phyloP scores from a whole-genome alignment of 1,284 basidiomycete species.

The Papiliotrema flavescens region DNA sequence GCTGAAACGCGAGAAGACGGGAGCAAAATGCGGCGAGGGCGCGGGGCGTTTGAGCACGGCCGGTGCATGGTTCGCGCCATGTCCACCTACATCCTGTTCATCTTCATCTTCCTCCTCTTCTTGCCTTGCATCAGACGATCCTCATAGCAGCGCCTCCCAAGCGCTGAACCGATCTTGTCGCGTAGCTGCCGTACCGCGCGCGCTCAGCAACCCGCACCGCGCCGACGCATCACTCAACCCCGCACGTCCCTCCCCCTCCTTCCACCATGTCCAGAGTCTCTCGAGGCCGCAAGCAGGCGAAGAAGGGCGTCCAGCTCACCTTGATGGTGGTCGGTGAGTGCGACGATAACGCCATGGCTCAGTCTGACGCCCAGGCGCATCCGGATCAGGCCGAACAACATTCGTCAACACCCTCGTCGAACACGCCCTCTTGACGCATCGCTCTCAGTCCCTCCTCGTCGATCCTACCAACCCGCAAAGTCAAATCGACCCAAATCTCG shows the following conservation, averaged over 20 bases:
- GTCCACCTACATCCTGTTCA: too few species aligned
- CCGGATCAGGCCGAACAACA: constrained; percentile 92
- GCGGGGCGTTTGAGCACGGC: too few species aligned
- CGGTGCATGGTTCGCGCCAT: too few species aligned
- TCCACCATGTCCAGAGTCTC: constrained; percentile 61
- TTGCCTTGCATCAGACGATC: too few species aligned
- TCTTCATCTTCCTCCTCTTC: too few species aligned
- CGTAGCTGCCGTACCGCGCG: too few species aligned
- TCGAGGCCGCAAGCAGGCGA: constrained; percentile 82
- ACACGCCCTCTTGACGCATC: constrained; percentile 71
- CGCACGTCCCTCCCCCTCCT: neutral
- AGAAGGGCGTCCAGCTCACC: constrained; percentile 96
- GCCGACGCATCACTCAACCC: neutral
- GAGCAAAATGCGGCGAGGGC: too few species aligned
- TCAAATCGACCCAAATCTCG: constrained; percentile 63
- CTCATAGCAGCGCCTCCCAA: too few species aligned
- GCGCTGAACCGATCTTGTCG: too few species aligned
- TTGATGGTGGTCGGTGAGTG: constrained; percentile 83
- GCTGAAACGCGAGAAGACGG: too few species aligned
- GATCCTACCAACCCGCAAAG: constrained; percentile 64
- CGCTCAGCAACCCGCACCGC: neutral
- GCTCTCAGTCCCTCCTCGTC: constrained; percentile 39
- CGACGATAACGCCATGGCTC: neutral
- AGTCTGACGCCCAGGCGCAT: constrained; percentile 60
- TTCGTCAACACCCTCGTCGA: constrained; percentile 98